These are phyloP conservation scores for Kodamaea neixiangensis DNA, from an alignment of 805 yeast species.

Conservation along the genomic window DNA sequence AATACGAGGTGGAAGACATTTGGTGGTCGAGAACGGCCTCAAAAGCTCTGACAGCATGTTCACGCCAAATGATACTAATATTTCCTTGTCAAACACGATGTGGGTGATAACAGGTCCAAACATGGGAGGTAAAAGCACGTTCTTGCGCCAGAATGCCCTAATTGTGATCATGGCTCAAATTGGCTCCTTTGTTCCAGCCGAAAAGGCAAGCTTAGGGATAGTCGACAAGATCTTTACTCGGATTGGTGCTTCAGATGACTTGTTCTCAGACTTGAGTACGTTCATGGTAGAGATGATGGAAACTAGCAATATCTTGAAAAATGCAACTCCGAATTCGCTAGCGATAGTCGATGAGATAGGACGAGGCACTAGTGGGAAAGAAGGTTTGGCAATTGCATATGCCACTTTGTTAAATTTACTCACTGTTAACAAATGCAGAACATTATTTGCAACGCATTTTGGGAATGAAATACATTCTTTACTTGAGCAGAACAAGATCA, in stretches of 20 bases:
- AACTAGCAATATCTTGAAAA: conserved; percentile 36
- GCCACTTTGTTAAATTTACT: conserved; percentile 65
- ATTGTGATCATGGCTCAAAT: conserved; percentile 52
- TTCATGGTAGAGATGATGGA: conserved; percentile 53
- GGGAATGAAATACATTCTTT: conserved; percentile 44
- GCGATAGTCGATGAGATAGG: conserved; percentile 57
- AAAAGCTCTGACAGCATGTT: conserved; percentile 50
- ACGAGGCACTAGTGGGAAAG: conserved; percentile 64
- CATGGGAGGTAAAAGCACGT: conserved; percentile 61
- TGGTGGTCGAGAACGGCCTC: conserved; percentile 81
- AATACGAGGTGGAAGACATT: conserved; percentile 72
- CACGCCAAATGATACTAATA: conserved; percentile 40
- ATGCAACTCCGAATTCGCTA: conserved; percentile 41
- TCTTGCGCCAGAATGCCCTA: conserved; percentile 49
- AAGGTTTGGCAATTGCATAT: conserved; percentile 84
- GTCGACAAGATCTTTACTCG: conserved; percentile 51
- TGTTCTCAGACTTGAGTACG: conserved; percentile 41
- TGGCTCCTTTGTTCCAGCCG: conserved; percentile 58
- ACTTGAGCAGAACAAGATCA: conserved; percentile 26
- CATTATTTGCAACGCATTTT: conserved; percentile 91
- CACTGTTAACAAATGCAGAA: conserved; percentile 58
- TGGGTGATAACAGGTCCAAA: conserved; percentile 35
- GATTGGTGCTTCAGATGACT: conserved; percentile 39
- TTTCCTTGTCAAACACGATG: conserved; percentile 22
- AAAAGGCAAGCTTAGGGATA: conserved; percentile 45